Evolutionary conservation across 345 rosid genomes (phyloP).

Genomic region (Balakata baccata): DNA sequence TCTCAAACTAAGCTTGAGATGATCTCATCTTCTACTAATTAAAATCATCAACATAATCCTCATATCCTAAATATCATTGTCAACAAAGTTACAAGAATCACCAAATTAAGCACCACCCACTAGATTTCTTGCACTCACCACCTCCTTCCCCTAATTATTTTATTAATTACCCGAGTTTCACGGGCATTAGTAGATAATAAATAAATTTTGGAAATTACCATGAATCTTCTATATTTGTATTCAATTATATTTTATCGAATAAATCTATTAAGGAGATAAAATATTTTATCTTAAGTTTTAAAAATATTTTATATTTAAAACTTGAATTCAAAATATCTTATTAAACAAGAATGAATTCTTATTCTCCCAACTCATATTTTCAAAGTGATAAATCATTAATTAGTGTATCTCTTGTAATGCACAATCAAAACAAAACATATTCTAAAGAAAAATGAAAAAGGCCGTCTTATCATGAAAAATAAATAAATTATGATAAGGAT

Average conservation of each 20-base stretch:
- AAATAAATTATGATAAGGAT: not conserved
- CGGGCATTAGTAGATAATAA: not conserved
- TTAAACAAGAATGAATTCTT: too few relatives aligned
- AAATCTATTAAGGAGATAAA: too few relatives aligned
- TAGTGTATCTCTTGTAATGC: too few relatives aligned
- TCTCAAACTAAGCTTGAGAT: not conserved
- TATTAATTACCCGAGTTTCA: not conserved
- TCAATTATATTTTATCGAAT: too few relatives aligned
- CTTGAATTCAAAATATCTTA: too few relatives aligned
- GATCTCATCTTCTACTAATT: not conserved
- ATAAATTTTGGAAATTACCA: not conserved
- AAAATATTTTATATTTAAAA: too few relatives aligned
- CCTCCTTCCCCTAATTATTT: not conserved
- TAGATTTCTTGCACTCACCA: not conserved
- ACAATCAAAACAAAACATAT: too few relatives aligned
- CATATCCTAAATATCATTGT: not conserved
- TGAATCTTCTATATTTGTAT: too few relatives aligned
- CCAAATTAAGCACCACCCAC: not conserved
- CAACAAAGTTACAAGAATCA: not conserved
- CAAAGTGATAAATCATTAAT: too few relatives aligned
- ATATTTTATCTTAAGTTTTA: too few relatives aligned
- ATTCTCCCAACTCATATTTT: too few relatives aligned
- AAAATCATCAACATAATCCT: not conserved
- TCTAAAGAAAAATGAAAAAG: not conserved
- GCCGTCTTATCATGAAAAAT: not conserved